Conservation (phyloP, 805 yeast genomes). For the Saccharomycopsis malanga region DNA sequence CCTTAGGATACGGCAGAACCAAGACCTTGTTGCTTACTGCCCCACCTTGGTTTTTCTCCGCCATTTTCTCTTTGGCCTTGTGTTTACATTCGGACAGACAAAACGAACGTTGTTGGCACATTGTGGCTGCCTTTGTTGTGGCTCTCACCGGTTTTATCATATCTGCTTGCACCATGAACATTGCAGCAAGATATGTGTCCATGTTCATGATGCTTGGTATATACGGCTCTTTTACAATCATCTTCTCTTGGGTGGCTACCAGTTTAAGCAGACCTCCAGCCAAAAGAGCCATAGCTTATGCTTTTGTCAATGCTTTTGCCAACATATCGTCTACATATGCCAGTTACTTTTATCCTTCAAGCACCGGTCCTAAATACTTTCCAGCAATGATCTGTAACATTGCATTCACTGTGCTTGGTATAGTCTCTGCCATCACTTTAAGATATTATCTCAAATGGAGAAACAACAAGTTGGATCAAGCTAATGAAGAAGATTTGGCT, state of each 20-base stretch:
- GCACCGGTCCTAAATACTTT: constrained; percentile 40
- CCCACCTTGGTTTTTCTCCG: constrained; percentile 51
- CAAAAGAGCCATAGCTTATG: constrained; percentile 52
- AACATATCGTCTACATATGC: constrained; percentile 54
- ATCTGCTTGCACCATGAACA: constrained; percentile 43
- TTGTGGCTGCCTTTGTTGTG: constrained; percentile 35
- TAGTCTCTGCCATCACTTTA: constrained; percentile 33
- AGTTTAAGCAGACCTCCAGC: constrained; percentile 52
- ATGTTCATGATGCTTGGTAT: constrained; percentile 53
- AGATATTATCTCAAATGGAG: constrained; percentile 31
- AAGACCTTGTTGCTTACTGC: constrained; percentile 51
- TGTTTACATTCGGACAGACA: constrained; percentile 50
- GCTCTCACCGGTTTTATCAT: constrained; percentile 42
- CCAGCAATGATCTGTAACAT: constrained; percentile 43
- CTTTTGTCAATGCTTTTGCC: constrained; percentile 48
- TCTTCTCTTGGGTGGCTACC: constrained; percentile 50
- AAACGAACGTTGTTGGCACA: constrained; percentile 49
- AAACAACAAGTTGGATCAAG: constrained; percentile 15
- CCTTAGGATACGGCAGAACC: constrained; percentile 40
- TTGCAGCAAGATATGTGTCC: constrained; percentile 52
- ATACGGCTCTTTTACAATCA: constrained; percentile 48
- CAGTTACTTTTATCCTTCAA: constrained; percentile 41
- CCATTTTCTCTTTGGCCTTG: constrained; percentile 43
- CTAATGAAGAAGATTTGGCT: constrained; percentile 18
- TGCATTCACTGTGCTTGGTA: constrained; percentile 38